These are phyloP conservation scores for Penicillium mononematosum DNA, from an alignment of 495 filamentous ascomycete genomes.

Conservation along the genomic window DNA sequence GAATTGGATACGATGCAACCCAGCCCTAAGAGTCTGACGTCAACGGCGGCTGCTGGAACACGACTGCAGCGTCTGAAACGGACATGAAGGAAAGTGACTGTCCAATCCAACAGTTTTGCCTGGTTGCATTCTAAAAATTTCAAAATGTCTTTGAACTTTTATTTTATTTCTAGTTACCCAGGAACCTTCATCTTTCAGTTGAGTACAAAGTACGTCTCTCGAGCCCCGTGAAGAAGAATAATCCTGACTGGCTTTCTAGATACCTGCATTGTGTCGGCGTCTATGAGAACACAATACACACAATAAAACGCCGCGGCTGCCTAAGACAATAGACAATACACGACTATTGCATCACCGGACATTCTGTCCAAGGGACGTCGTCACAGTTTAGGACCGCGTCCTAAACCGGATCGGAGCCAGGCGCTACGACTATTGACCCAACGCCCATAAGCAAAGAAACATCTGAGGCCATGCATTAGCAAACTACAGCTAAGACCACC, in stretches of 20 bases:
- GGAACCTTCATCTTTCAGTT: neutral
- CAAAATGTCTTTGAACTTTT: neutral
- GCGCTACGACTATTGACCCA: neutral
- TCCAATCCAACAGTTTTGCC: constrained; percentile 13
- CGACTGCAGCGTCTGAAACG: constrained; percentile 22
- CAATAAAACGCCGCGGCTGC: neutral
- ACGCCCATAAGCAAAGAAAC: neutral
- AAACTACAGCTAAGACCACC: neutral
- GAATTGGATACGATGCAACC: neutral
- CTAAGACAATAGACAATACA: constrained; percentile 2
- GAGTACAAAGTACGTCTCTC: neutral
- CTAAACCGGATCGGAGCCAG: constrained; percentile 4
- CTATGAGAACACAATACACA: neutral
- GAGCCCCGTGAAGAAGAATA: neutral
- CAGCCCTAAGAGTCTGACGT: constrained; percentile 30
- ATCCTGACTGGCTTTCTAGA: neutral
- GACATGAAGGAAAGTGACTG: constrained; percentile 6
- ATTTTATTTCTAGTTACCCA: neutral
- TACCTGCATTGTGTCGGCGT: neutral
- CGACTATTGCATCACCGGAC: neutral
- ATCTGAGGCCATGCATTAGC: neutral
- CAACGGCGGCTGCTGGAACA: constrained; percentile 37
- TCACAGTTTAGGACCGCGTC: neutral
- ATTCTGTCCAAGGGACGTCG: neutral
- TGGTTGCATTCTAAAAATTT: constrained; percentile 15